phyloP scores from a whole-genome alignment of 805 yeast species.

The Saturnispora zaruensis region DNA sequence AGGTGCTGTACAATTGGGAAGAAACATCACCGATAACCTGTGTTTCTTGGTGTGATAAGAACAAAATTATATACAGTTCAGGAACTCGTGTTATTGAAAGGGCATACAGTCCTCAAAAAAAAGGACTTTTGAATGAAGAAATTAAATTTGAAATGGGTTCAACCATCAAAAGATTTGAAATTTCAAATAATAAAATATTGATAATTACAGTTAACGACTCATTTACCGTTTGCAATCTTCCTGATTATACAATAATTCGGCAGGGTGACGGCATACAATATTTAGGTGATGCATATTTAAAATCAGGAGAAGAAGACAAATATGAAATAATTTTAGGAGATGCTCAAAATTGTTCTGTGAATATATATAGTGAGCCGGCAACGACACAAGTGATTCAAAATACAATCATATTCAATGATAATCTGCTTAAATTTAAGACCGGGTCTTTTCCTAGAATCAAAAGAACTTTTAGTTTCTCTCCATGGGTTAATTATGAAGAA shows the following conservation, averaged over 20 bases:
- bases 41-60: slow-evolving; percentile 19
- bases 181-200: slow-evolving; percentile 10
- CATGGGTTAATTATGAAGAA: slow-evolving; percentile 20
- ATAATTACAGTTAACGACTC: slow-evolving; percentile 27
- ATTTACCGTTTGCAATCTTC: slow-evolving; percentile 5
- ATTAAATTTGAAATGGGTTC: background rate
- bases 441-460: slow-evolving; percentile 29
- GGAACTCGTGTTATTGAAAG: slow-evolving; percentile 9
- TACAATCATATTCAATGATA: slow-evolving; percentile 8
- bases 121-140: background rate
- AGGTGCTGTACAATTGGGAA: slow-evolving; percentile 15
- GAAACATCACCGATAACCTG: slow-evolving; percentile 19
- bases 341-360: slow-evolving; percentile 15
- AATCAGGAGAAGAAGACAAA: slow-evolving; percentile 11
- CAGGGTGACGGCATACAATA: slow-evolving; percentile 3
- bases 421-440: slow-evolving; percentile 12
- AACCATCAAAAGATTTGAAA: slow-evolving; percentile 2
- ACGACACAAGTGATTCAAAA: slow-evolving; percentile 16
- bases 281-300: background rate
- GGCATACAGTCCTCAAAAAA: background rate
- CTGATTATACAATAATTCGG: background rate
- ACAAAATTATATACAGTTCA: slow-evolving; percentile 20
- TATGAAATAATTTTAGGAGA: slow-evolving; percentile 12
- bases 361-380: slow-evolving; percentile 2
- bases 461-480: slow-evolving; percentile 24